These are phyloP conservation scores for Candida chilensis DNA, from an alignment of 805 yeast genomes.

Conservation along the genomic window DNA sequence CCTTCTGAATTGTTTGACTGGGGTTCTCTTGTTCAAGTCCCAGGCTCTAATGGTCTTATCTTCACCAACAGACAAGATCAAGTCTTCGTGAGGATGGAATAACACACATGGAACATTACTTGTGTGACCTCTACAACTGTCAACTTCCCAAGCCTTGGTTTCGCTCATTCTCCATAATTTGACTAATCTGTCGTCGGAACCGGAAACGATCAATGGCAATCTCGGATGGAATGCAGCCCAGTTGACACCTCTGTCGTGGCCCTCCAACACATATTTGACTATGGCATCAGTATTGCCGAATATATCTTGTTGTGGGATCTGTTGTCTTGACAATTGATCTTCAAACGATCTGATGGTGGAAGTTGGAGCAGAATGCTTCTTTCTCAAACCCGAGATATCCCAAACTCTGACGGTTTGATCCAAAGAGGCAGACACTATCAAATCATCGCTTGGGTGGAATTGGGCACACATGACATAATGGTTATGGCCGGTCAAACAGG, in stretches of 20 bases:
- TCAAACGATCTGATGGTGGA: slow-evolving; percentile 36
- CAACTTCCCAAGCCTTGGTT: slow-evolving; percentile 98
- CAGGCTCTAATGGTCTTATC: slow-evolving; percentile 95
- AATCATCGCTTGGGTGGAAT: slow-evolving; percentile 92
- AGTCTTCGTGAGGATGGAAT: slow-evolving; percentile 90
- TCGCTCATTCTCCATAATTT: slow-evolving; percentile 98
- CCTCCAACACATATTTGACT: slow-evolving; percentile 92
- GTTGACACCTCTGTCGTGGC: slow-evolving; percentile 97
- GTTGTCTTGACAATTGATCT: slow-evolving; percentile 48
- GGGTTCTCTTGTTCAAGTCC: slow-evolving; percentile 92
- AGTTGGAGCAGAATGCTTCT: slow-evolving; percentile 79
- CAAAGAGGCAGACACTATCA: slow-evolving; percentile 89
- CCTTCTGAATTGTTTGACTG: slow-evolving; percentile 89
- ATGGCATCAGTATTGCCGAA: slow-evolving; percentile 92
- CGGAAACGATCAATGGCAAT: slow-evolving; percentile 87
- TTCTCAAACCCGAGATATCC: slow-evolving; percentile 94
- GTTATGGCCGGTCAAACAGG: slow-evolving; percentile 95
- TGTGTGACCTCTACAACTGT: slow-evolving; percentile 96
- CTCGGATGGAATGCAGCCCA: slow-evolving; percentile 99
- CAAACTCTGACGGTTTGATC: slow-evolving; percentile 99
- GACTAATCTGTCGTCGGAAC: slow-evolving; percentile 92
- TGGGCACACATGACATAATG: slow-evolving; percentile 98
- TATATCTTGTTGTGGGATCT: slow-evolving; percentile 79
- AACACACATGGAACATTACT: slow-evolving; percentile 83
- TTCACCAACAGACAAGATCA: slow-evolving; percentile 89